Base-by-base conservation (phyloP, 1,284 basidiomycete genomes). In the Cerrena zonata region DNA sequence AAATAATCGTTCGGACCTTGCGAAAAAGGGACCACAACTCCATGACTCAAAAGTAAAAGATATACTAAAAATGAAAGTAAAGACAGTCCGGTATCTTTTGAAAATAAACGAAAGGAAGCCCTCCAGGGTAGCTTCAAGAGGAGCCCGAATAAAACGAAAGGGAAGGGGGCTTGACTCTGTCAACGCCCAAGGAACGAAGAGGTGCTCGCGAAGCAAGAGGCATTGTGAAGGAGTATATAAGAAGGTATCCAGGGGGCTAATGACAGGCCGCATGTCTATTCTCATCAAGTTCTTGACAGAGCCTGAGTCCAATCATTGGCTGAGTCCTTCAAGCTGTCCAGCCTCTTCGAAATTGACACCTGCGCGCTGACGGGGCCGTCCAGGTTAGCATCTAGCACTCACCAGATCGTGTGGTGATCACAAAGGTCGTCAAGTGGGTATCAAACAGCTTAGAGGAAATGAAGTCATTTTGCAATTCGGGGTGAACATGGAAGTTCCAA, bases 1-100 rank as follows among this genome's bases (percentile, higher is more conserved):
- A 63, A 21, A 65, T 42, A 23, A 58, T 42, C 39, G 52, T 63
- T 41, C 69, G 58, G 49, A 63, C 52, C 25, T 46, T 59, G 34
- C 61, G 59, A 41, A 69, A 69, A 45, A 66, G n/a, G 19, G 55
- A 53, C 68, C 67, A 69, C 59, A 56, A 61, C 48, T 64, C 54
- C 68, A 69, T 69, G 41, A 45, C 40, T 47, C 23, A 34, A 27
- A 22, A 50, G 39, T 48, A 47, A 37, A 47, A 43, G 40, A 48
- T 42, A 40, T 25, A 46, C 24, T 27, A 37, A 49, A 52, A 36
- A n/a, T 26, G 50, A 40, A 43, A 43, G 47, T 43, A 51, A 56
- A 51, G 47, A 48, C 50, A 52, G 47, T n/a, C 47, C 46, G 44
- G 52, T 50, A 57, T 42, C 45, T 40, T 44, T 23, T 30, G 48